Conservation (phyloP, 108 stramenopile genomes). For the Cyclostephanos tholiformis region DNA sequence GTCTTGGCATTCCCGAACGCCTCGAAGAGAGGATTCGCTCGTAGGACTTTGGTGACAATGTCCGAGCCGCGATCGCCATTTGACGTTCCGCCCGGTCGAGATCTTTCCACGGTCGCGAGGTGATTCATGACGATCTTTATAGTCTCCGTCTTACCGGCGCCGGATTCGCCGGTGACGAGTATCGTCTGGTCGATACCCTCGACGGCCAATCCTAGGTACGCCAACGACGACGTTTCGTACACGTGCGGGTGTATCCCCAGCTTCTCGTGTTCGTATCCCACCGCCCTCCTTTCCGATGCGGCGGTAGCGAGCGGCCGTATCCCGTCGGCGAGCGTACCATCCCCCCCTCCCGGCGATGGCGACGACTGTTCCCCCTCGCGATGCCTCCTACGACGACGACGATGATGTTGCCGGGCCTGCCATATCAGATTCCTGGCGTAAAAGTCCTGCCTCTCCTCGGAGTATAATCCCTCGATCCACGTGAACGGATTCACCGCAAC, state of each 20-base stretch:
- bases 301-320: conserved; percentile 29
- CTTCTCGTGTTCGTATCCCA: conserved; percentile 56
- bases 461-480: conserved; percentile 82
- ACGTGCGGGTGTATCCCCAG: conserved; percentile 74
- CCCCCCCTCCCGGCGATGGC: conserved; percentile 1
- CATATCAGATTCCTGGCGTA: conserved; percentile 81
- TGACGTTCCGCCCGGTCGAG: conserved; percentile 36
- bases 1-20: conserved; percentile 94
- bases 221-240: conserved; percentile 74
- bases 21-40: conserved; percentile 92
- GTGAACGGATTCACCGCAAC: conserved; percentile 94
- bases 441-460: conserved; percentile 48
- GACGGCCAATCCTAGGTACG: conserved; percentile 66
- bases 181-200: conserved; percentile 72
- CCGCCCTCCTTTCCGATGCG: conserved; percentile 54
- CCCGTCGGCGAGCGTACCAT: not conserved
- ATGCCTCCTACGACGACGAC: not conserved
- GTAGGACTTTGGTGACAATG: conserved; percentile 80
- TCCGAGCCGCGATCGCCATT: conserved; percentile 40
- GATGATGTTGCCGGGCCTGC: conserved; percentile 19
- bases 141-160: conserved; percentile 92
- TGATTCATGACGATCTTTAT: conserved; percentile 89
- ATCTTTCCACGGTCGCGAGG: conserved; percentile 73
- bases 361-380: too few relatives aligned
- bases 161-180: conserved; percentile 85